Evolutionary conservation across 2,329 filamentous ascomycete genomes (phyloP), one percentile per base, ranked within the genome.

Genomic region (Aureobasidium mangrovei): DNA sequence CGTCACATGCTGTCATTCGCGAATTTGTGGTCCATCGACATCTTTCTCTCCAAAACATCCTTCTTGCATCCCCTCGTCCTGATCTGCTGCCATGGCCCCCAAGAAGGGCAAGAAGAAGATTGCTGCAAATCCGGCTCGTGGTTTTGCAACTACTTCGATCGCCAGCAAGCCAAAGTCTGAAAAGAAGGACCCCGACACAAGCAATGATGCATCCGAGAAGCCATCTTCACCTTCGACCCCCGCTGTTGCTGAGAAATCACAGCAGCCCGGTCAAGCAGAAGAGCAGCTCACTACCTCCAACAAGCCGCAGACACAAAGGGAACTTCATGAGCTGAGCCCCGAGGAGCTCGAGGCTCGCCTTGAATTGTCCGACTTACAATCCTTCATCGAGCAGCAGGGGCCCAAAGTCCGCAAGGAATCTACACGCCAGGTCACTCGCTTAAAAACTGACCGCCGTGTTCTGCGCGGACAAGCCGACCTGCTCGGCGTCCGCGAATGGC

Each of bases 71-170:
- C 26, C 27, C 28, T 24, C 35, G 35, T 43, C 12, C 40, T 12
- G 6, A 24, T 38, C 26, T 18, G 40, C 49, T 4, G 40, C 9
- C 31, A 54, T 54, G 53, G 53, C 48, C 31, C 43, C 53, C 8
- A 68, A 76, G 58, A 86, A 88, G 71, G 95, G 95, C 74, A 95
- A 96, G 75, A 94, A 89, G 77, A 97, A 96, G 79, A 79, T 86
- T 54, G 81, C 82, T 28, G 81, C 85, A 32, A 97, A 96, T 70
- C 88, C 91, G 57, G 89, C 90, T 38, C 80, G 93, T 69, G 93
- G 91, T 18, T 95, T 96, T 72, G 89, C 91, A 60, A 98, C 93
- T 4, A 94, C 88, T 9, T 97, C 91, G 1, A 80, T 95, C 57
- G 88, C 90, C 41, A 78, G 83, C 7, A 79, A 88, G 67, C 76